These are phyloP conservation scores for Pistacia integerrima DNA, from an alignment of 345 rosid genomes.

Conservation along the genomic window DNA sequence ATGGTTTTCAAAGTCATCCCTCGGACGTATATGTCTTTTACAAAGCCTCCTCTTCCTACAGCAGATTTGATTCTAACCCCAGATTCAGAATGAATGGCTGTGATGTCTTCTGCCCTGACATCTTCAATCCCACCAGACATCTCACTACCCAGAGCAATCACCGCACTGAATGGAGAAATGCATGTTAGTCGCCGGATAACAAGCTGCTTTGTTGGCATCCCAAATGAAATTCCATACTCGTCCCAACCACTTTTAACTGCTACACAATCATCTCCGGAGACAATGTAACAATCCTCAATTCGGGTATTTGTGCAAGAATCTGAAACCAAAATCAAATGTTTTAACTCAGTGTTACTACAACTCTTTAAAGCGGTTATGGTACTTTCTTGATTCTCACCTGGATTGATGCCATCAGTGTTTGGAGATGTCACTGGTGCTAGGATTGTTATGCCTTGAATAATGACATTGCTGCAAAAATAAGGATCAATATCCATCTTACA, in stretches of 20 bases:
- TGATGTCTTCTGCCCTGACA: constrained; percentile 80
- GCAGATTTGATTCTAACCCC: constrained; percentile 82
- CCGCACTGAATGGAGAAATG: constrained; percentile 87
- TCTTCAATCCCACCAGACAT: constrained; percentile 91
- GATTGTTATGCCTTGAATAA: constrained; percentile 68
- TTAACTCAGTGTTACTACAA: background rate
- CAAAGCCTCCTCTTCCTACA: constrained; percentile 76
- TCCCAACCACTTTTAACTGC: constrained; percentile 96
- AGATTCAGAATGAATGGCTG: constrained; percentile 69
- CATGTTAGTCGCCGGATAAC: constrained; percentile 76
- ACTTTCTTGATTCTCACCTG: constrained; percentile 40
- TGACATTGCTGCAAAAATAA: constrained; percentile 45
- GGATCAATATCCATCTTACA: background rate
- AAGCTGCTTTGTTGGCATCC: constrained; percentile 79
- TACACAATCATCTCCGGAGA: constrained; percentile 87
- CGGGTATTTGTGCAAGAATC: constrained; percentile 77
- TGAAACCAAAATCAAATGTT: constrained; percentile 20
- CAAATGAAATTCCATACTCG: constrained; percentile 60
- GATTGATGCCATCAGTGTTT: constrained; percentile 89
- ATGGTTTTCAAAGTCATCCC: constrained; percentile 68
- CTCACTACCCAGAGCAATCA: constrained; percentile 85
- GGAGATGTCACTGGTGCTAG: constrained; percentile 80
- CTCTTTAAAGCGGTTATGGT: background rate
- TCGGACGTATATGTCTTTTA: constrained; percentile 70
- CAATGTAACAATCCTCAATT: constrained; percentile 80